Evolutionary conservation across 2,329 filamentous ascomycete species (phyloP), one percentile per base, ranked within the genome.

Genomic region (Rhynchosporium secalis): DNA sequence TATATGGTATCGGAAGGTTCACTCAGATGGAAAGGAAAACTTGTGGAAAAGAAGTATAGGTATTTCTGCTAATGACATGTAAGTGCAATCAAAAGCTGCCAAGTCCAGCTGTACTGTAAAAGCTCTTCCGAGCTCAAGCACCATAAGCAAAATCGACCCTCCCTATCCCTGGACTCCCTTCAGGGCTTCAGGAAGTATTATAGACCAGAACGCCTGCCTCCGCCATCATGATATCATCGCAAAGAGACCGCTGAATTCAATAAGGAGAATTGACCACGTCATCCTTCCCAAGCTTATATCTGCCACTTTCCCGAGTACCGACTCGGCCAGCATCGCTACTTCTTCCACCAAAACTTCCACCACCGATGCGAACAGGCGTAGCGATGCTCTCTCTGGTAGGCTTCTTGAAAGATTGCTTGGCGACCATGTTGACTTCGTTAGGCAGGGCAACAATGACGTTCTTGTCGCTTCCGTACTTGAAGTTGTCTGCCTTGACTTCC

Each of bases 361-460:
- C 76, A 61, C 73, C 74, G 64, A 71, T 74, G 72, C 79, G 81
- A 49, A 77, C 79, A 66, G 76, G 78, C 57, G 69, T 87, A 76
- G 41, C 85, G 75, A 99, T 98, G 75, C 92, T 97, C 80, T 99
- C 92, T 43, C 95, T 82, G 0, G 95, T 98, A 1, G 94, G 92
- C 72, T 88, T 88, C 81, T 91, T 91, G 73, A 99, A 84, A 62
- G 86, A 88, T 70, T 89, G 85, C 76, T 94, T 93, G 51, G 88
- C 89, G 12, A 99, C 91, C 93, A 98, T 98, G 76, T 97, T 96
- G 69, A 99, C 95, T 76, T 98, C 93, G 74, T 99, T 96, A 2
- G 95, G 93, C 66, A 99, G 80, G 0, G 95, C 95, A 41, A 99
- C 94, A 72, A 99, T 96, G 71, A 99, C 92, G 72, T 97, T 97